Percentiles rank a stretch among this genome's conserved stretches.
These are phyloP conservation scores for Fusarium illudens DNA, from an alignment of 2,329 filamentous ascomycete species.

Conservation along the genomic window DNA sequence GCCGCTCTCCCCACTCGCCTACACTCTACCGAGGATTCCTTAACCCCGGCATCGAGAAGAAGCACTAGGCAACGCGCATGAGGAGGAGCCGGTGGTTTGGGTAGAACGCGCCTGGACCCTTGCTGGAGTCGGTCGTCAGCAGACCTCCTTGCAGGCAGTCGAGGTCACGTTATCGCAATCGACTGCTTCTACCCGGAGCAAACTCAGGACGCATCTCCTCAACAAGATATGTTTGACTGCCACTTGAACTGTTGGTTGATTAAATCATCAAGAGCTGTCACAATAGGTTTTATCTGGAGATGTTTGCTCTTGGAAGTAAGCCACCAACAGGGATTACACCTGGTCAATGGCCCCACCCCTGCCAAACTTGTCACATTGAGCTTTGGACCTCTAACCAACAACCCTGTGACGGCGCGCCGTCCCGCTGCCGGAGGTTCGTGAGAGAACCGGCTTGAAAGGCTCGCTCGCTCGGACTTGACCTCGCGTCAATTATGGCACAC, in stretches of 20 bases:
- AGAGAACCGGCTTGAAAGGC: not conserved
- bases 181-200: slow-evolving; percentile 15
- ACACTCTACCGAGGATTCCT: not conserved
- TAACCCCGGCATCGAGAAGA: not conserved
- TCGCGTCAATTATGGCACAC: not conserved
- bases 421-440: slow-evolving; percentile 13
- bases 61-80: slow-evolving; percentile 4
- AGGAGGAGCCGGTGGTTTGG: slow-evolving; percentile 15
- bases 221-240: slow-evolving; percentile 17
- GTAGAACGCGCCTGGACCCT: slow-evolving; percentile 1
- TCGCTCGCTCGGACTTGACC: not conserved
- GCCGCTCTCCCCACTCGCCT: not conserved
- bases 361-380: slow-evolving; percentile 5
- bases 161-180: slow-evolving; percentile 38
- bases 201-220: not conserved
- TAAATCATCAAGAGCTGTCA: slow-evolving; percentile 3
- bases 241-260: slow-evolving; percentile 13
- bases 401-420: slow-evolving; percentile 16
- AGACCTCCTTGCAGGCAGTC: slow-evolving; percentile 32
- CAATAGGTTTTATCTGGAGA: slow-evolving; percentile 1
- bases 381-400: slow-evolving; percentile 9
- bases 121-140: slow-evolving; percentile 7
- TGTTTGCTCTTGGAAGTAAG: slow-evolving; percentile 29
- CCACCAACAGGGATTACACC: slow-evolving; percentile 27
- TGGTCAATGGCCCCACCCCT: slow-evolving; percentile 14